phyloP scores from a whole-genome alignment of 768 basidiomycete genomes.

The Phanerochaete sordida region DNA sequence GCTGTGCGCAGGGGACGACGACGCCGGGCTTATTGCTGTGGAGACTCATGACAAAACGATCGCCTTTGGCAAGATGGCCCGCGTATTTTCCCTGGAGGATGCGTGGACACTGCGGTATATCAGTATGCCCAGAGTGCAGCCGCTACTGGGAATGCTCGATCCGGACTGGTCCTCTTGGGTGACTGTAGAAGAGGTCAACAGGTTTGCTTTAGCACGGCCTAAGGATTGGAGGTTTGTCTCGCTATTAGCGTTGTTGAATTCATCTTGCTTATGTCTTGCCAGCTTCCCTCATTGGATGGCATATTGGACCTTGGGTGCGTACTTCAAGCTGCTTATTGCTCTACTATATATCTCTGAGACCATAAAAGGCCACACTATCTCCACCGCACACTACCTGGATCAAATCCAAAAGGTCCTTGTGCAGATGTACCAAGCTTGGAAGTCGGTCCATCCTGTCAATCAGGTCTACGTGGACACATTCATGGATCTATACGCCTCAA shows the following conservation, averaged over 20 bases:
- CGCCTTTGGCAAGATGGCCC: background rate
- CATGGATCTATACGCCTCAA: background rate
- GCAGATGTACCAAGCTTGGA: constrained; percentile 1
- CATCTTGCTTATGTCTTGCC: no score
- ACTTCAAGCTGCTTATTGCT: background rate
- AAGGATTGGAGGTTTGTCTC: constrained; percentile 19
- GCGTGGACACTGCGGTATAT: constrained; percentile 22
- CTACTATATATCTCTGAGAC: background rate
- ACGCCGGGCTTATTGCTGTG: no score
- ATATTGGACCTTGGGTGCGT: constrained; percentile 19
- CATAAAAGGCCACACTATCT: constrained; percentile 11
- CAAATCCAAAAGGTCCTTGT: constrained; percentile 10
- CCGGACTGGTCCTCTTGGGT: constrained; percentile 19
- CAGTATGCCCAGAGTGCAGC: constrained; percentile 12
- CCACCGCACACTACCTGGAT: constrained; percentile 14
- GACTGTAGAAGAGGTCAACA: constrained; percentile 19
- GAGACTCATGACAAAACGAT: no score
- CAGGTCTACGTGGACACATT: background rate
- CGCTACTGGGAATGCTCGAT: constrained; percentile 20
- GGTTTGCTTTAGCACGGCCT: constrained; percentile 17
- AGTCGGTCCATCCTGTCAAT: background rate
- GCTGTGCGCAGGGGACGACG: no score
- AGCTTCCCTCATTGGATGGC: constrained; percentile 18
- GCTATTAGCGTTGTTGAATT: no score
- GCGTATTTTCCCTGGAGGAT: constrained; percentile 10